Evolutionary conservation across 257 asterid genomes (phyloP).

Genomic region (Fraxinus pennsylvanica): DNA sequence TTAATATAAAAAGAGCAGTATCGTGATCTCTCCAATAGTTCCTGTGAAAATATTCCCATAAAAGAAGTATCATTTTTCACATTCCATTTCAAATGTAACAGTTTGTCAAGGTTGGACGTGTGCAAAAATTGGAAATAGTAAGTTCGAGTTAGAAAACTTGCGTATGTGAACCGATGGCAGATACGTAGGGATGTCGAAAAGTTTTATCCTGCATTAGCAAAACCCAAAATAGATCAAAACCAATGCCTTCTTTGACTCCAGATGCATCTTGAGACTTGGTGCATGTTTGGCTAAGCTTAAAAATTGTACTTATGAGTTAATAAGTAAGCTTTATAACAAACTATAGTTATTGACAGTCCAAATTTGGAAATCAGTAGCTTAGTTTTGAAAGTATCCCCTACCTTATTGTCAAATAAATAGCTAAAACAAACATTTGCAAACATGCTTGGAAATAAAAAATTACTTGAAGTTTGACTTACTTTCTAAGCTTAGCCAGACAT

Average conservation of each 20-base stretch:
- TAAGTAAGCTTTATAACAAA: neutral
- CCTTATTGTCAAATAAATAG: neutral
- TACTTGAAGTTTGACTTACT: neutral
- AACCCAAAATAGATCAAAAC: slow-evolving; percentile 8
- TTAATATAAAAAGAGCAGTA: slow-evolving; percentile 89
- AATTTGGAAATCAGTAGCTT: neutral
- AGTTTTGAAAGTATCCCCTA: neutral
- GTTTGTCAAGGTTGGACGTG: neutral
- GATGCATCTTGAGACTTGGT: neutral
- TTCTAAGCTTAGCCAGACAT: neutral
- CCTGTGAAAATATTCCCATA: slow-evolving; percentile 40
- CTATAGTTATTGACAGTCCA: neutral
- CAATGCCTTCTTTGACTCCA: neutral
- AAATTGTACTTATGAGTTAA: no score
- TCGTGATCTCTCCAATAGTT: slow-evolving; percentile 95
- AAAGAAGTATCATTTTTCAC: slow-evolving; percentile 3
- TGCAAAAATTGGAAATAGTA: neutral
- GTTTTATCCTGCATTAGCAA: slow-evolving; percentile 78
- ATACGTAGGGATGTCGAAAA: slow-evolving; percentile 86
- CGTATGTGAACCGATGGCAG: slow-evolving; percentile 93
- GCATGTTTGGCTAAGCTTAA: no score
- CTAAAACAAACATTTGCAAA: neutral
- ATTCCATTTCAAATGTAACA: neutral
- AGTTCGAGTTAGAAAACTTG: slow-evolving; percentile 37
- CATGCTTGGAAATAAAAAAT: neutral